Conservation (phyloP, 345 rosid species). For the Eutrema japonicum region DNA sequence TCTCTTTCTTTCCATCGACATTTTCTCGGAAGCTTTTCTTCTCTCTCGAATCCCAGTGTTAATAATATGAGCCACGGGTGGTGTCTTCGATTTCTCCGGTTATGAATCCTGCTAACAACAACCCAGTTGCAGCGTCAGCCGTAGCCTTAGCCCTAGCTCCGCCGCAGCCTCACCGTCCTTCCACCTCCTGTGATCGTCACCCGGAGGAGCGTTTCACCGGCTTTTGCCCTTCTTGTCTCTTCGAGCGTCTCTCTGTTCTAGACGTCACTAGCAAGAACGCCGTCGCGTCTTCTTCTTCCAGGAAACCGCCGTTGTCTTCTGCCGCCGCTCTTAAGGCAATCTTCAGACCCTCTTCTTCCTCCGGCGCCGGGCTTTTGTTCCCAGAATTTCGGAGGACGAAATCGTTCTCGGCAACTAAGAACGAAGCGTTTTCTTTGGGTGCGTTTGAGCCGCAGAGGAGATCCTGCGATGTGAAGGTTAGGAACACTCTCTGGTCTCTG, state of each 20-base stretch:
- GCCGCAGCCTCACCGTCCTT: slow-evolving; percentile 85
- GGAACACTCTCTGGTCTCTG: slow-evolving; percentile 80
- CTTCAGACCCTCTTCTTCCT: slow-evolving; percentile 47
- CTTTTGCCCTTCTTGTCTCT: slow-evolving; percentile 96
- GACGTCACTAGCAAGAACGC: slow-evolving; percentile 43
- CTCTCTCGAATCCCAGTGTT: slow-evolving; percentile 18
- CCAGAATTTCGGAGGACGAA: slow-evolving; percentile 93
- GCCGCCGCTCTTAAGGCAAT: slow-evolving; percentile 63
- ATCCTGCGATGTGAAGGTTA: slow-evolving; percentile 93
- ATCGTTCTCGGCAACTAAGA: slow-evolving; percentile 91
- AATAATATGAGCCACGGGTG: slow-evolving; percentile 70
- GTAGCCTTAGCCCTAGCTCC: slow-evolving; percentile 49
- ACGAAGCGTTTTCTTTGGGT: slow-evolving; percentile 76
- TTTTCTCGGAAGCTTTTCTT: neutral
- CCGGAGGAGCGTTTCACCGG: slow-evolving; percentile 90
- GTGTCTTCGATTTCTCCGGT: slow-evolving; percentile 57
- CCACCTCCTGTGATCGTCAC: slow-evolving; percentile 86
- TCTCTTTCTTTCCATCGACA: slow-evolving; percentile 17
- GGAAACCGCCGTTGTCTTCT: slow-evolving; percentile 59
- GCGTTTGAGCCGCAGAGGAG: slow-evolving; percentile 94
- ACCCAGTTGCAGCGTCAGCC: slow-evolving; percentile 47
- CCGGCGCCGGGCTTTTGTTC: slow-evolving; percentile 43
- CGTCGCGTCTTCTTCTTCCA: slow-evolving; percentile 52
- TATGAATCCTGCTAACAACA: slow-evolving; percentile 87
- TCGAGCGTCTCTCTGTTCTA: slow-evolving; percentile 85